A percentile compares a stretch with the other conserved stretches of the same genome.
Conservation (phyloP, 164 flowering plant genomes). For the Kalanchoe fedtschenkoi region DNA sequence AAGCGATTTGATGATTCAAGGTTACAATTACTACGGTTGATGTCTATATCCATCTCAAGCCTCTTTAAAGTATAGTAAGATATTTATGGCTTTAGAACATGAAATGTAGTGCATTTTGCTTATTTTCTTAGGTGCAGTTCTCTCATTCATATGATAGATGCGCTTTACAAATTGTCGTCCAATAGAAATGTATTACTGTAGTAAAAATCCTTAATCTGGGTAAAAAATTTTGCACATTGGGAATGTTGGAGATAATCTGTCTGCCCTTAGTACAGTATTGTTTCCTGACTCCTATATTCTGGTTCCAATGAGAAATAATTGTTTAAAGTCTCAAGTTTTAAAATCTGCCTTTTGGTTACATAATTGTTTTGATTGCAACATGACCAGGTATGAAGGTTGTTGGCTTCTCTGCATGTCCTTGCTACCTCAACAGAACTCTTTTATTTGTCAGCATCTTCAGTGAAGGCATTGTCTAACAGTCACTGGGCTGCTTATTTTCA, state of each 20-base stretch:
- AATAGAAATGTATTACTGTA: too few relatives aligned
- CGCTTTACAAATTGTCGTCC: too few relatives aligned
- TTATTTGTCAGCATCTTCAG: slow-evolving; percentile 22
- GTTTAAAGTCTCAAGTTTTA: neutral
- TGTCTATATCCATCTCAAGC: neutral
- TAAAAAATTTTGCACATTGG: neutral
- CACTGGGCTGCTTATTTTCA: slow-evolving; percentile 92
- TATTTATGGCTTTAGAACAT: too few relatives aligned
- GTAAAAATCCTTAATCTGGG: neutral
- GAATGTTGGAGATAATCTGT: neutral
- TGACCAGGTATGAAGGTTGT: slow-evolving; percentile 64
- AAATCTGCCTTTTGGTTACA: neutral
- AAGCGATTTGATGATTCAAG: neutral
- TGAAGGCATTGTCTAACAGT: slow-evolving; percentile 36
- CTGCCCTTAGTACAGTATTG: neutral
- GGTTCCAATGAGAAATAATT: neutral
- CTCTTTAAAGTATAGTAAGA: too few relatives aligned
- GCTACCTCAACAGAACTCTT: slow-evolving; percentile 29
- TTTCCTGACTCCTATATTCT: neutral
- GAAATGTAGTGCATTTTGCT: too few relatives aligned
- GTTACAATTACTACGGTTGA: neutral
- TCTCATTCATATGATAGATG: too few relatives aligned
- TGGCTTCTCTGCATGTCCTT: slow-evolving; percentile 43
- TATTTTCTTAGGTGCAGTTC: too few relatives aligned
- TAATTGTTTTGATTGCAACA: neutral